Conservation (phyloP, 176 grass and related monocot species). For the Miscanthus lutarioriparius region DNA sequence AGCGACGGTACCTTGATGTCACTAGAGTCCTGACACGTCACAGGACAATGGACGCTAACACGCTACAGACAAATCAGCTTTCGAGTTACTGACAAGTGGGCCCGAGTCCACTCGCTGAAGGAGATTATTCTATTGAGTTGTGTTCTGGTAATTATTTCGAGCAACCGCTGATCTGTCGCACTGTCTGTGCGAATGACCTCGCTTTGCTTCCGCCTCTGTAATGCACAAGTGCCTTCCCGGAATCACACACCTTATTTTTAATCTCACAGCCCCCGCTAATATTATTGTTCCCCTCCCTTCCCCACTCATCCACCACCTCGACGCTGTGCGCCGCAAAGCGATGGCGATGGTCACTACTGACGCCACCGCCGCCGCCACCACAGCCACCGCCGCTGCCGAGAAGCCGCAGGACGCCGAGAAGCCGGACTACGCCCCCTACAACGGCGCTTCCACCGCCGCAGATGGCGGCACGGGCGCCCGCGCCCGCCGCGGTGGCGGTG, state of each 20-base stretch:
- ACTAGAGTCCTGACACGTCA: not conserved
- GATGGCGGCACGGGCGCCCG: not conserved
- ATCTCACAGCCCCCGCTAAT: not conserved
- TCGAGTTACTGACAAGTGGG: not conserved
- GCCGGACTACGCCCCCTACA: conserved; percentile 27
- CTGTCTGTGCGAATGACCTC: not conserved
- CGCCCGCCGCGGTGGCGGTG: not conserved
- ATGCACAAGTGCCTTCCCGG: conserved; percentile 21
- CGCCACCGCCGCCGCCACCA: not conserved
- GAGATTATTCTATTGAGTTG: not conserved
- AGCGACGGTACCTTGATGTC: too few relatives aligned
- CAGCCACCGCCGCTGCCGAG: not conserved
- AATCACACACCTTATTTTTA: conserved; percentile 13
- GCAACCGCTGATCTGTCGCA: not conserved
- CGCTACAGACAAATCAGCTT: not conserved
- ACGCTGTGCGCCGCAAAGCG: not conserved
- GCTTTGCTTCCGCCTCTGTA: conserved; percentile 22
- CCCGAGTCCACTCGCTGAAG: not conserved
- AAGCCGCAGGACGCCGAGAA: conserved; percentile 38
- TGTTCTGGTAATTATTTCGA: not conserved
- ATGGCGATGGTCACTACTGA: conserved; percentile 54
- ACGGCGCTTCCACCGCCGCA: conserved; percentile 26
- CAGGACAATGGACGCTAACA: not conserved
- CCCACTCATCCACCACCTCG: not conserved
- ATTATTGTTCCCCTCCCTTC: not conserved